Percentiles rank a stretch among this genome's conserved stretches.
Evolutionary conservation across 148 eudicot genomes (phyloP).

Genomic region (Rhododendron ovatum): DNA sequence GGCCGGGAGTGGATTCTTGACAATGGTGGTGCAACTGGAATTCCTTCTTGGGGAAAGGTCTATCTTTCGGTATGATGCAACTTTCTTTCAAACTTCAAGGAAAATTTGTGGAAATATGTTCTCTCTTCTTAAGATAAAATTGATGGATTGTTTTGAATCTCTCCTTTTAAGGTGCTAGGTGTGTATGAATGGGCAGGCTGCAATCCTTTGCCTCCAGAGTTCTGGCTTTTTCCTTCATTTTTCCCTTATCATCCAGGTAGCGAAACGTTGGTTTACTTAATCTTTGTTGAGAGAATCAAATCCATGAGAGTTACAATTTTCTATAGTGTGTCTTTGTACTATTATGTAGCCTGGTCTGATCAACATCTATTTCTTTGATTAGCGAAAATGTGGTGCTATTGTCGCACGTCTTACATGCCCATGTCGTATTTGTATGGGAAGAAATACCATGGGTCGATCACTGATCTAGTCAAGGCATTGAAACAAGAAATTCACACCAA

Average conservation of each 20-base stretch:
- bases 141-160: neutral
- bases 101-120: neutral
- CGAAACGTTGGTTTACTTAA: neutral
- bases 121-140: neutral
- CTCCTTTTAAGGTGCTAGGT: conserved; percentile 22
- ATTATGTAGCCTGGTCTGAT: neutral
- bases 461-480: conserved; percentile 22
- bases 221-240: conserved; percentile 30
- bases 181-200: conserved; percentile 36
- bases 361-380: neutral
- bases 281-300: neutral
- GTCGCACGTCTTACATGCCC: conserved; percentile 38
- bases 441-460: conserved; percentile 28
- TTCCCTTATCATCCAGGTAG: conserved; percentile 33
- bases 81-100: neutral
- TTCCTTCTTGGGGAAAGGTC: conserved; percentile 36
- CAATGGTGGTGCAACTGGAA: conserved; percentile 30
- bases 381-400: conserved; percentile 40
- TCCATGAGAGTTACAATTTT: neutral
- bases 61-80: conserved; percentile 20
- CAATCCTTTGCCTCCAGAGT: conserved; percentile 33
- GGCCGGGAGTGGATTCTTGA: conserved; percentile 32
- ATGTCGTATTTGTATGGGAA: conserved; percentile 36
- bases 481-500: conserved; percentile 29
- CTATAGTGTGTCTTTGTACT: neutral